phyloP scores from a whole-genome alignment of 768 basidiomycete genomes.

The Kwoniella dejecticola region DNA sequence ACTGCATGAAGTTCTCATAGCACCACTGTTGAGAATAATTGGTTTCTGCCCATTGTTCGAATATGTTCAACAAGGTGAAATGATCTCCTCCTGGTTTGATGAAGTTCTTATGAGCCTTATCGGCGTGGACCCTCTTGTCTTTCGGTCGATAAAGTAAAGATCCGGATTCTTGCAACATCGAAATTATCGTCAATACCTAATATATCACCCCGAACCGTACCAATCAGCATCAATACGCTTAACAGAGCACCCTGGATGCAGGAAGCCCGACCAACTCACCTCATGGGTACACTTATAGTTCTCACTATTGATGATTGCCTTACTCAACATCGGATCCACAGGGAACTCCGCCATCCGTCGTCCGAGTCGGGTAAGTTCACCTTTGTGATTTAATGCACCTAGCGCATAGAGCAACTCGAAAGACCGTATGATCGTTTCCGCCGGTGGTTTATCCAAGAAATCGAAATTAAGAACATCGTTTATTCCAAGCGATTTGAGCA shows the following conservation, averaged over 20 bases:
- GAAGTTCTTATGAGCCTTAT: slow-evolving; percentile 97
- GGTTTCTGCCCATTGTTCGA: slow-evolving; percentile 98
- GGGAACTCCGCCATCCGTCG: slow-evolving; percentile 98
- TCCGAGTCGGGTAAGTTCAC: slow-evolving; percentile 95
- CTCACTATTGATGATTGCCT: slow-evolving; percentile 94
- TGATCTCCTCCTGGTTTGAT: slow-evolving; percentile 94
- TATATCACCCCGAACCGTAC: neutral
- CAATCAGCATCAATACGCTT: too few species aligned
- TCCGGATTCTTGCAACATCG: slow-evolving; percentile 93
- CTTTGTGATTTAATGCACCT: slow-evolving; percentile 92
- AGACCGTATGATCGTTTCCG: slow-evolving; percentile 94
- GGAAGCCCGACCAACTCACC: slow-evolving; percentile 59
- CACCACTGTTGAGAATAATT: slow-evolving; percentile 84
- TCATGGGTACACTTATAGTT: slow-evolving; percentile 93
- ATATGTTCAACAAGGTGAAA: slow-evolving; percentile 94
- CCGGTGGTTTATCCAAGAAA: slow-evolving; percentile 96
- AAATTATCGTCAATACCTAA: slow-evolving; percentile 90
- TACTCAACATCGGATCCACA: slow-evolving; percentile 95
- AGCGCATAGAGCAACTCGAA: slow-evolving; percentile 91
- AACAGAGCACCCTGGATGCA: too few species aligned
- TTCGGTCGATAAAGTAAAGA: slow-evolving; percentile 97
- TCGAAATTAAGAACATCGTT: slow-evolving; percentile 98
- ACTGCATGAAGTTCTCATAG: slow-evolving; percentile 71
- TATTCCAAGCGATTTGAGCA: slow-evolving; percentile 95
- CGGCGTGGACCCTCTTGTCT: slow-evolving; percentile 96